These are phyloP conservation scores for Nannochloropsis gaditana DNA, from an alignment of 108 stramenopile species.

Conservation along the genomic window DNA sequence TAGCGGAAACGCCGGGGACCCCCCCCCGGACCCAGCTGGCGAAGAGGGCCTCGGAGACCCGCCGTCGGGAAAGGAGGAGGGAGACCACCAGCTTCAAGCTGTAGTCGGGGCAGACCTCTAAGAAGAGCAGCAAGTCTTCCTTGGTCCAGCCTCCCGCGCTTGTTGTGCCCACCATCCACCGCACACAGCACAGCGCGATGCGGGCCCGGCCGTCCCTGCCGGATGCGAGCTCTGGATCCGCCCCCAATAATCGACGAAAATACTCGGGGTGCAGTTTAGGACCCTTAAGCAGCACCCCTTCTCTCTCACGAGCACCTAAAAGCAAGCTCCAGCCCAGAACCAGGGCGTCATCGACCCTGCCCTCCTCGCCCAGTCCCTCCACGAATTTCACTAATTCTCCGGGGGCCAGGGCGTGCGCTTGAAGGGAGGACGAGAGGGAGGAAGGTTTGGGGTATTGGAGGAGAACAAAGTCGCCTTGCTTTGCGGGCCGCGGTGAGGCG, in stretches of 20 bases:
- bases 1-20: neutral
- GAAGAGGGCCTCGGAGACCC: constrained; percentile 10
- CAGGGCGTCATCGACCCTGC: neutral
- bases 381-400: constrained; percentile 3
- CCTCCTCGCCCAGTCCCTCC: neutral
- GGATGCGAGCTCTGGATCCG: neutral
- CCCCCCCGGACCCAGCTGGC: neutral
- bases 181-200: neutral
- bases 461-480: neutral
- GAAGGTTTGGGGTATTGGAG: neutral
- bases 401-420: neutral
- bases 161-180: neutral
- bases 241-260: constrained; percentile 1
- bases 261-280: neutral
- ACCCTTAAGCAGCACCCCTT: neutral
- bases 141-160: neutral
- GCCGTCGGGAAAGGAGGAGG: neutral
- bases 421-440: neutral
- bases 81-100: neutral
- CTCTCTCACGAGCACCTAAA: neutral
- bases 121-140: neutral
- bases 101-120: neutral
- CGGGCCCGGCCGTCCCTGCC: neutral
- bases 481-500: neutral
- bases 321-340: neutral